Conservation (phyloP, 2,329 filamentous ascomycete genomes). For the Arthrobotrys conoides region DNA sequence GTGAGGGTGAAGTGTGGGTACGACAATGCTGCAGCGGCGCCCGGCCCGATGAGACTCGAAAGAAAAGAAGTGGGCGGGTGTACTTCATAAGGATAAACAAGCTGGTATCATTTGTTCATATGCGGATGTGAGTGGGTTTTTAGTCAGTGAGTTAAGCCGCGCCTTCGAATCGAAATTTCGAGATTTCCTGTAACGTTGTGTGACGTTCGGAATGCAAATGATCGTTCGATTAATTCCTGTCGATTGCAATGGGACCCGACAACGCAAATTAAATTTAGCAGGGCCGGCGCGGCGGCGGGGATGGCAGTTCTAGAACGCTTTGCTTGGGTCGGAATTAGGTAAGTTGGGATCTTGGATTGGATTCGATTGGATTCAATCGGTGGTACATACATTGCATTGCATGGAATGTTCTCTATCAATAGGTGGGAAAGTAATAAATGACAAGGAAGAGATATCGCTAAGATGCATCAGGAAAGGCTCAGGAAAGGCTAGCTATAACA, state of each 20-base stretch:
- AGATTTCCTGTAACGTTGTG: neutral
- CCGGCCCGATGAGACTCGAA: conserved; percentile 11
- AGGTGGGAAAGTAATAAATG: neutral
- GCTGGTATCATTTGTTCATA: conserved; percentile 15
- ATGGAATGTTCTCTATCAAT: conserved; percentile 21
- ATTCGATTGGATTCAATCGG: conserved; percentile 16
- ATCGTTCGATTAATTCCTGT: neutral
- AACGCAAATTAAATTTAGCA: conserved; percentile 21
- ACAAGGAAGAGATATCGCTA: conserved; percentile 21
- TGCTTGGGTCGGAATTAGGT: neutral
- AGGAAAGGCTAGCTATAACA: conserved; percentile 8
- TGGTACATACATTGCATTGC: neutral
- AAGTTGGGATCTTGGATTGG: neutral
- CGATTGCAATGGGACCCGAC: neutral
- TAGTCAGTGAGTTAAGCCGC: neutral
- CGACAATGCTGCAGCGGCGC: conserved; percentile 8
- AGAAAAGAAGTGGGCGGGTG: conserved; percentile 7
- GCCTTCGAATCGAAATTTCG: too few species aligned
- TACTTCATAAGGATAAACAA: conserved; percentile 36
- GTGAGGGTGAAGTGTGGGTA: neutral
- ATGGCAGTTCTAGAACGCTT: conserved; percentile 22
- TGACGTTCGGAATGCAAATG: conserved; percentile 29
- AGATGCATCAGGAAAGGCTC: conserved; percentile 21
- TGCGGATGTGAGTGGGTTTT: conserved; percentile 6
- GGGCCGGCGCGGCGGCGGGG: conserved; percentile 10